Base-by-base conservation (phyloP, 192 early-diverging fungal genomes). In the Rhizoclosmatium globosum region DNA sequence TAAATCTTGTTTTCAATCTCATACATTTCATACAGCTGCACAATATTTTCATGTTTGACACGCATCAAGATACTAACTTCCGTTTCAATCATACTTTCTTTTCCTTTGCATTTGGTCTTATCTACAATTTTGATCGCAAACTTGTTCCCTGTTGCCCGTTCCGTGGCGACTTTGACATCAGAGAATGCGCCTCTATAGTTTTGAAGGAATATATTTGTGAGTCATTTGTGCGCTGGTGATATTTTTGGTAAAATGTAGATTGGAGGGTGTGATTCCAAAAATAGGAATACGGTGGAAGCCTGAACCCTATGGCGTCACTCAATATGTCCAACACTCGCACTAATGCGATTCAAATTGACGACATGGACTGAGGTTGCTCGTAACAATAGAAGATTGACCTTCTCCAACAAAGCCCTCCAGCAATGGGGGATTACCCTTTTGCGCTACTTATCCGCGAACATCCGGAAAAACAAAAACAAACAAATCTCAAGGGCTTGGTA, bases 111-210 rank as follows among this genome's bases (percentile, higher is more conserved):
- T 85, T 92, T 90, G 41, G 87, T 74, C 68, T 91, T 92, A 64
- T 95, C 93, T 81, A 97, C 93, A 78, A 97, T 93, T 82, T 97
- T 97, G 69, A 95, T 93, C 0, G 95, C 95, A 74, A 91, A 89
- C 70, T 89, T 87, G 57, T 90, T 74, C 58, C 92, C 89, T 45
- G 91, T 91, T 31, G 80, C 85, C 64, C 92, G 89, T 23, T 92
- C 85, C 43, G 90, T 85, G 2, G 89, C 93, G 39, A 90, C 79
- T 46, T 88, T 84, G 72, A 96, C 94, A 78, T 94, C 91, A 17
- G 93, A 92, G 86, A 95, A 96, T 11, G 88, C 88, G 0, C 88
- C 88, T 42, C 88, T 89, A 56, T 17, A 59, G 11, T 48, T 58
- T 76, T 47, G 9, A 47, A 11, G 70, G 21, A 68, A 46, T 78